Base-by-base conservation (phyloP, 495 filamentous ascomycete species). In the Penicillium lagena region DNA sequence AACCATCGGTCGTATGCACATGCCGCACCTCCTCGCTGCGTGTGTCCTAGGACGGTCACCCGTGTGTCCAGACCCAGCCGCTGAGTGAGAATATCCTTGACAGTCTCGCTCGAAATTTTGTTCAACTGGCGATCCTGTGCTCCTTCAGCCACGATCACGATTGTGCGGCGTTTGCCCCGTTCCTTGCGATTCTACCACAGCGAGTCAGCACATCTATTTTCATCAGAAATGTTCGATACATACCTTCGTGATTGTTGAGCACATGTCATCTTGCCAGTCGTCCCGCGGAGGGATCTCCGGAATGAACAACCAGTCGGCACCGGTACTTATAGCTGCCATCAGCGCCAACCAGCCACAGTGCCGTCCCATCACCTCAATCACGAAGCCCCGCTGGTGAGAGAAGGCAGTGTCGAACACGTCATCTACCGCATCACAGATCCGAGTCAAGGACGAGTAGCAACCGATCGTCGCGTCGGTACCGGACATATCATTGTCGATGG, bases 331-430 rank as follows among this genome's bases (percentile, higher is more conserved):
- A 46, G 90, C 93, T 10, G 94, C 86, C 90, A 96, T 96, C 37
- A 99, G 72, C 35, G 93, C 94, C 40, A 99, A 72, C 94, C 94
- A 99, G 34, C 94, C 94, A 57, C 94, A 99, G 67, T 97, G 91
- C 44, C 94, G 80, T n/a, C 94, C 94, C 94, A 99, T 99, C 38
- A 97, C 94, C 63, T 97, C 94, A 54, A 99, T 85, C 28, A 99
- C 91, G 64, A 99, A 99, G 33, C 94, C 94, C 52, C 94, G 75
- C 44, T 95, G 95, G 67, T 97, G 94, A n/a, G 89, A 95, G 32
- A 82, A 88, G 7, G 94, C 94, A 2, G 94, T 99, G 29, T 93
- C 89, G 63, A 97, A 95, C 50, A 99, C 95, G 62, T 86, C 88
- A 66, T 99, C 94, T 17, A 99, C 85, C 39, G 89, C 83, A 58